These are phyloP conservation scores for Coffea canephora DNA, from an alignment of 257 asterid genomes.

Conservation along the genomic window DNA sequence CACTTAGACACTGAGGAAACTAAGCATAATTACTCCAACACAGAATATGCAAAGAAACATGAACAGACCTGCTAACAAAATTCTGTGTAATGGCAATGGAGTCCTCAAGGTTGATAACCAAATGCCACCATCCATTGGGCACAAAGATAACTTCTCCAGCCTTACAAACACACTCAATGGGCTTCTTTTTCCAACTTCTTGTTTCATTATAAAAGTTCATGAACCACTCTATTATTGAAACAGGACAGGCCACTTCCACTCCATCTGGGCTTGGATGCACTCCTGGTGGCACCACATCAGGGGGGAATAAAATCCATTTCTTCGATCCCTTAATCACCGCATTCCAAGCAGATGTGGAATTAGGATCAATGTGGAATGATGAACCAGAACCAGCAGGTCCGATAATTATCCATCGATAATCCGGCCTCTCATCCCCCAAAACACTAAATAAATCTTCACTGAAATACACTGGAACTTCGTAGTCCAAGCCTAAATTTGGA, in stretches of 20 bases:
- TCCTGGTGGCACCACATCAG: conserved; percentile 97
- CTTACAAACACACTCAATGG: conserved; percentile 83
- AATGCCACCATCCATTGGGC: conserved; percentile 99
- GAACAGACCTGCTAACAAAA: conserved; percentile 73
- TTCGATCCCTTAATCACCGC: conserved; percentile 90
- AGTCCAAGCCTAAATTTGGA: conserved; percentile 68
- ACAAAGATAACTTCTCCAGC: conserved; percentile 94
- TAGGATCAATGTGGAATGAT: conserved; percentile 97
- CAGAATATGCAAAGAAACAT: not conserved
- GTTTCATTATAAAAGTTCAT: conserved; percentile 85
- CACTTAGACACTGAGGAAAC: not conserved
- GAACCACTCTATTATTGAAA: conserved; percentile 95
- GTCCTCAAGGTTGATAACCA: conserved; percentile 90
- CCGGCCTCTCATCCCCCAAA: conserved; percentile 84
- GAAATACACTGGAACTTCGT: conserved; percentile 65
- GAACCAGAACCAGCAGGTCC: conserved; percentile 99
- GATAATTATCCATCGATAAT: conserved; percentile 86
- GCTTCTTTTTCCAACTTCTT: conserved; percentile 64
- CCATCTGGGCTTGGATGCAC: conserved; percentile 97
- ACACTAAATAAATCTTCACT: conserved; percentile 88
- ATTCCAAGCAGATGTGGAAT: conserved; percentile 99
- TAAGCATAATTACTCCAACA: not conserved
- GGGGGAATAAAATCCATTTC: conserved; percentile 95
- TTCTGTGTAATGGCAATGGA: conserved; percentile 96
- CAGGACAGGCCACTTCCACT: conserved; percentile 95